Base-by-base conservation (phyloP, 2,329 filamentous ascomycete species). In the Aspergillus persii region DNA sequence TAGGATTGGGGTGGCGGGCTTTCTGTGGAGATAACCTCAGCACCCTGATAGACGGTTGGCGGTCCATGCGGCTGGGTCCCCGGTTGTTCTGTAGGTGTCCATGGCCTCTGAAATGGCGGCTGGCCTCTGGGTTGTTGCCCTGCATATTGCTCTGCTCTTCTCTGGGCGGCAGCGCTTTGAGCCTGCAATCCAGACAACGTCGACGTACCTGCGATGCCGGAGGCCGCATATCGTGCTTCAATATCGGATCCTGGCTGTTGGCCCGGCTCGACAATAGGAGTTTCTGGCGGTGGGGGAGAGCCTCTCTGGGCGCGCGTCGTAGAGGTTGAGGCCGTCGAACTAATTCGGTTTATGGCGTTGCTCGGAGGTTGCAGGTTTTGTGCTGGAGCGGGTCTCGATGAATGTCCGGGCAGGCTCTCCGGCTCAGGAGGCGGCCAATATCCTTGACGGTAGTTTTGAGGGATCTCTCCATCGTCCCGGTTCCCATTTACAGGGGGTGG, bases 201-300 rank as follows among this genome's bases (percentile, higher is more conserved):
- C 2, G 89, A 89, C 0, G 91, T 89, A 2, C 92, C 93, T 2
- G 92, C 91, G 63, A 96, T 96, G 39, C 93, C 93, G 30, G 92
- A 90, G 3, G 92, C 92, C 2, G 93, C 93, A 81, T 96, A 97
- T 57, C 92, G 86, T 53, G 92, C 91, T 74, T 96, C 93, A 67
- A 97, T 96, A 57, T 91, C 91, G 46, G 90, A 91, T 56, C 87
- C 86, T 2, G 89, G 86, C n/a, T 87, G 81, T 55, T 81, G 82
- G 18, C 86, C 87, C 1, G 89, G 90, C 46, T 89, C 90, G 31
- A 89, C 84, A 61, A 94, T 84, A 33, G 95, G 92, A 0, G 95
- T 98, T 74, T 98, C 94, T 8, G 95, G 95, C 1, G 95, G 95
- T 4, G 95, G 94, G 4, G 95, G 95, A 30, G 94, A 98, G 48